phyloP scores from a whole-genome alignment of 148 eudicot genomes.

The Fagopyrum esculentum region DNA sequence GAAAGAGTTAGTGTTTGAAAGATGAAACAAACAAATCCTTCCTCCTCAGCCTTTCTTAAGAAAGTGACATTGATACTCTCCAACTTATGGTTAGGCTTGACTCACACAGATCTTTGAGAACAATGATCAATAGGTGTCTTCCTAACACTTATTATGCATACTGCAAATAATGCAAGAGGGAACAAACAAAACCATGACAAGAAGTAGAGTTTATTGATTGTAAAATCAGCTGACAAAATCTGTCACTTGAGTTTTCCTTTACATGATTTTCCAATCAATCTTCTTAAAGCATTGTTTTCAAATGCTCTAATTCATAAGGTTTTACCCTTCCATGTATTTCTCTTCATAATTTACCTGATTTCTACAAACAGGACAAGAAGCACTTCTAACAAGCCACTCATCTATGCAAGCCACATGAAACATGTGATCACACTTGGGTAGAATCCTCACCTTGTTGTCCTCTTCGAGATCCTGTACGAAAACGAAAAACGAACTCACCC shows the following conservation, averaged over 20 bases:
- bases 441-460: slow-evolving; percentile 25
- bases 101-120: neutral
- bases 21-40: neutral
- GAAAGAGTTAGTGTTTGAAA: neutral
- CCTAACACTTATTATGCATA: too few species aligned
- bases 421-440: slow-evolving; percentile 34
- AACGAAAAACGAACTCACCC: neutral
- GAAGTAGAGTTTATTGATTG: neutral
- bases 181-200: neutral
- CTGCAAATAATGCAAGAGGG: neutral
- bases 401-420: slow-evolving; percentile 34
- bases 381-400: slow-evolving; percentile 34
- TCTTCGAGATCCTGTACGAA: slow-evolving; percentile 27
- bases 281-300: neutral
- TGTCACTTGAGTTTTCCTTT: neutral
- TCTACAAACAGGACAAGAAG: slow-evolving; percentile 43
- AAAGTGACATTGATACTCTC: neutral
- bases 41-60: neutral
- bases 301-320: neutral
- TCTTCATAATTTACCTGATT: slow-evolving; percentile 11
- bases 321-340: neutral
- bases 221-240: neutral
- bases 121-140: neutral
- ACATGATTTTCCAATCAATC: neutral
- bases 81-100: slow-evolving; percentile 1